Conservation (phyloP, 106 monocot species). For the Gastrodia elata region DNA sequence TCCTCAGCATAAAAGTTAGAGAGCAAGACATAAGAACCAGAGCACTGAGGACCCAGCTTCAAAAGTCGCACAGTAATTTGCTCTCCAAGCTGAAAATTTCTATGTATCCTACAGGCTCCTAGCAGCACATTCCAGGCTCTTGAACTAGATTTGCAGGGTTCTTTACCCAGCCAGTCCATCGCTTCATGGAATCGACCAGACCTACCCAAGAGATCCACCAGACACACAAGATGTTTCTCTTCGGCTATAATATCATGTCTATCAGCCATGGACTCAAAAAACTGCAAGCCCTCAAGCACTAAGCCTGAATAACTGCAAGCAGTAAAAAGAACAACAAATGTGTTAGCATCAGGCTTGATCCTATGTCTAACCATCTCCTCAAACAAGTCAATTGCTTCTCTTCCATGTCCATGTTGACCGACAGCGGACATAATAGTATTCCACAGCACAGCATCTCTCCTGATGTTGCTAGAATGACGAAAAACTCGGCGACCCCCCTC, state of each 20-base stretch:
- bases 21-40: slow-evolving; percentile 34
- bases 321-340: slow-evolving; percentile 48
- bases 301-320: slow-evolving; percentile 68
- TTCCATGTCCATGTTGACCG: slow-evolving; percentile 57
- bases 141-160: slow-evolving; percentile 21
- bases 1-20: slow-evolving; percentile 42
- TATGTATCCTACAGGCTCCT: slow-evolving; percentile 44
- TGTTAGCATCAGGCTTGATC: slow-evolving; percentile 36
- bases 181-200: slow-evolving; percentile 47
- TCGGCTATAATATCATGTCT: slow-evolving; percentile 29
- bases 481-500: slow-evolving; percentile 30
- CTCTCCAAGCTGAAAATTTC: slow-evolving; percentile 32
- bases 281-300: slow-evolving; percentile 38
- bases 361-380: slow-evolving; percentile 38
- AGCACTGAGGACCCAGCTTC: slow-evolving; percentile 22
- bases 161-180: slow-evolving; percentile 31
- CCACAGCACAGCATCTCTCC: slow-evolving; percentile 54
- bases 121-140: slow-evolving; percentile 51
- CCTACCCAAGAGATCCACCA: slow-evolving; percentile 58
- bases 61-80: slow-evolving; percentile 29
- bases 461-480: slow-evolving; percentile 9
- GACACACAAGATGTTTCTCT: slow-evolving; percentile 61
- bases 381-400: slow-evolving; percentile 36
- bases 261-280: slow-evolving; percentile 50
- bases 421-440: slow-evolving; percentile 62